phyloP scores from a whole-genome alignment of 1,284 basidiomycete genomes.

The Ustilago vetiveriae region DNA sequence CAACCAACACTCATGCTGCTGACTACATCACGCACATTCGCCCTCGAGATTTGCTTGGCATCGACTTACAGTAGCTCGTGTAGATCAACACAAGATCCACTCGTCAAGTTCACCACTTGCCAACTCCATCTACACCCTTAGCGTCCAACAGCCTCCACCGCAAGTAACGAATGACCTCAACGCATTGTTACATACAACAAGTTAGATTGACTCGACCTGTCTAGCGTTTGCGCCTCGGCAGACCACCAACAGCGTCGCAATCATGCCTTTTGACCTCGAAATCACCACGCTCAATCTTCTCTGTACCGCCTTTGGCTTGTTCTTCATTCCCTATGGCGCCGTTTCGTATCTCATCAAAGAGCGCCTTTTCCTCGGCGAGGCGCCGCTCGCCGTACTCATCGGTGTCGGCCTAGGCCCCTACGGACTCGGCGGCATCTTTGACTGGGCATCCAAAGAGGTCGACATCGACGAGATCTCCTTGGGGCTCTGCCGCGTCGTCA shows the following conservation, averaged over 20 bases:
- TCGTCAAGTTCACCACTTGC: too few species aligned
- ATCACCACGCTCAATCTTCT: conserved; percentile 45
- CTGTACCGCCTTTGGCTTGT: conserved; percentile 45
- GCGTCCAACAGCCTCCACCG: background rate
- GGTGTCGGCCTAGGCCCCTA: conserved; percentile 55
- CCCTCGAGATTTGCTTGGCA: too few species aligned
- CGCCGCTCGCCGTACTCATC: conserved; percentile 54
- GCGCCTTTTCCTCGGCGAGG: conserved; percentile 54
- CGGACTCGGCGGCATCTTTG: conserved; percentile 45
- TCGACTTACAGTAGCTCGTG: too few species aligned
- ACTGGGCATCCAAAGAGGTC: conserved; percentile 37
- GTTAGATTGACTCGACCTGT: background rate
- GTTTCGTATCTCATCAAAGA: conserved; percentile 60
- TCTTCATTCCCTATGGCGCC: conserved; percentile 48
- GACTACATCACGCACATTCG: background rate
- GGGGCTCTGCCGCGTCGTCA: conserved; percentile 48
- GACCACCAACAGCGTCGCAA: background rate
- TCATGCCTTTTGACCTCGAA: conserved; percentile 32
- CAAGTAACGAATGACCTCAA: conserved; percentile 7
- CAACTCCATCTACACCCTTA: too few species aligned
- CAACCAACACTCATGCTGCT: background rate
- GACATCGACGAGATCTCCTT: conserved; percentile 46
- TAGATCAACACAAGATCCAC: too few species aligned
- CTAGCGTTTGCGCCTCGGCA: conserved; percentile 1
- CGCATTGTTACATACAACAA: background rate